A percentile compares a stretch with the other conserved stretches of the same genome.
Conservation (phyloP, 2,329 filamentous ascomycete genomes). For the Aspergillus fructus region DNA sequence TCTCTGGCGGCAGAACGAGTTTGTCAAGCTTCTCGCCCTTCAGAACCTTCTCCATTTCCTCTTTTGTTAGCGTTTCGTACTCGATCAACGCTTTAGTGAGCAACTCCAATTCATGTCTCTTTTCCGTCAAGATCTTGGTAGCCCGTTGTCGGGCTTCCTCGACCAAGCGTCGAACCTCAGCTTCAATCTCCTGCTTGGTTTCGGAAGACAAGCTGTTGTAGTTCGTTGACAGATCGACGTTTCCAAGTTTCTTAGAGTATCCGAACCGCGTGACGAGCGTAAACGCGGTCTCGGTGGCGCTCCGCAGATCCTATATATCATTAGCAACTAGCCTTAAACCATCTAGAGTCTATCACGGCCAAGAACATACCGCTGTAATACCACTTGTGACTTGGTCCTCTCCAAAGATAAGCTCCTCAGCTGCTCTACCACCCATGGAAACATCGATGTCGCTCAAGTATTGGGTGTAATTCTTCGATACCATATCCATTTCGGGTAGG, state of each 20-base stretch:
- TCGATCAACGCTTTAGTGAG: slow-evolving; percentile 86
- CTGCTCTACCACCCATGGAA: slow-evolving; percentile 81
- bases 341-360: not conserved
- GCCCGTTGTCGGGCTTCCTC: slow-evolving; percentile 79
- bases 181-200: slow-evolving; percentile 83
- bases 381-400: slow-evolving; percentile 89
- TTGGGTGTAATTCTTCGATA: slow-evolving; percentile 82
- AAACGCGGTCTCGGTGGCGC: slow-evolving; percentile 79
- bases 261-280: slow-evolving; percentile 85
- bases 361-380: slow-evolving; percentile 66
- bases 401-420: slow-evolving; percentile 86
- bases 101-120: slow-evolving; percentile 80
- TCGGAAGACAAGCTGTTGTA: slow-evolving; percentile 80
- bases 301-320: slow-evolving; percentile 68
- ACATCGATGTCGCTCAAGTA: slow-evolving; percentile 79
- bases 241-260: slow-evolving; percentile 84
- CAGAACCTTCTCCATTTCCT: slow-evolving; percentile 88
- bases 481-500: slow-evolving; percentile 88
- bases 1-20: slow-evolving; percentile 52
- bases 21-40: slow-evolving; percentile 79
- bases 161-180: slow-evolving; percentile 80
- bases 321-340: slow-evolving; percentile 16
- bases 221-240: slow-evolving; percentile 80
- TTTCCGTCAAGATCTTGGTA: slow-evolving; percentile 66
- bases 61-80: slow-evolving; percentile 87